These are phyloP conservation scores for Kazachstania sp. DNA, from an alignment of 1,139 yeast genomes.

Conservation along the genomic window DNA sequence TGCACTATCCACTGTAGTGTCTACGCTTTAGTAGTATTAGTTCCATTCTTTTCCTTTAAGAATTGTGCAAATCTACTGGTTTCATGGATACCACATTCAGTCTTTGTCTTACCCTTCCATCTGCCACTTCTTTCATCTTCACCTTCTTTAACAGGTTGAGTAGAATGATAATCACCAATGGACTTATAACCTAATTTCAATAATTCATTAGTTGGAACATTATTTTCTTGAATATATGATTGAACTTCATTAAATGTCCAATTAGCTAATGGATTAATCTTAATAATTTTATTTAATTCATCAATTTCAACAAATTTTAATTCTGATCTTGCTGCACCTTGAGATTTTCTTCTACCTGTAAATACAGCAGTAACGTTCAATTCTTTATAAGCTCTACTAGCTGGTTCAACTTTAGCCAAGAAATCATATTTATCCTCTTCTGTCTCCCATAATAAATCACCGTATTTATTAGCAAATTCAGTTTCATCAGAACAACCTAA, in stretches of 20 bases:
- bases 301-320: conserved; percentile 74
- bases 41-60: conserved; percentile 24
- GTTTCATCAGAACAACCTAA: conserved; percentile 43
- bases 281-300: conserved; percentile 56
- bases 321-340: conserved; percentile 76
- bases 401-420: conserved; percentile 87
- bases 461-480: conserved; percentile 63
- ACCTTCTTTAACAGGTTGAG: conserved; percentile 80
- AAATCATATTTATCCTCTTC: conserved; percentile 79
- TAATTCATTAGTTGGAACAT: conserved; percentile 79
- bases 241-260: conserved; percentile 76
- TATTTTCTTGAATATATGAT: conserved; percentile 53
- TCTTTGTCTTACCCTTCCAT: conserved; percentile 89
- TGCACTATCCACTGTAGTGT: background rate
- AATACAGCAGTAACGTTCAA: conserved; percentile 71
- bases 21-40: background rate
- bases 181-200: conserved; percentile 84
- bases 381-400: conserved; percentile 72
- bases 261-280: conserved; percentile 80
- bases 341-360: conserved; percentile 87
- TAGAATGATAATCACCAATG: conserved; percentile 94
- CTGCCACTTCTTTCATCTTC: conserved; percentile 95
- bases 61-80: conserved; percentile 62
- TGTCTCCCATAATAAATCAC: conserved; percentile 73
- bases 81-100: conserved; percentile 94